A percentile compares a stretch with the other conserved stretches of the same genome.
phyloP scores from a whole-genome alignment of 1,284 basidiomycete species.

The Pyrrhoderma lamaoense region DNA sequence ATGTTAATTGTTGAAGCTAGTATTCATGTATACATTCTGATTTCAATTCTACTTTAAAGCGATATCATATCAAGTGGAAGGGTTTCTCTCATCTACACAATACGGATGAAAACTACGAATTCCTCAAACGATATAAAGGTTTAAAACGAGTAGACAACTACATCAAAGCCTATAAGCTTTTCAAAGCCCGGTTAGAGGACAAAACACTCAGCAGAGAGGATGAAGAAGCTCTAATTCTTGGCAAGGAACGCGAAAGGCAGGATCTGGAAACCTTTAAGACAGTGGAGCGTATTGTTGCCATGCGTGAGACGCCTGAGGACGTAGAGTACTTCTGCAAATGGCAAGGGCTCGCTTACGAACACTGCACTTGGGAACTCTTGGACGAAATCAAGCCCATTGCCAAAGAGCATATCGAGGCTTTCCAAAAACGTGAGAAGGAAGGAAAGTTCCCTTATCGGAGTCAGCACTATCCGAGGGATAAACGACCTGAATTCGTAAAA shows the following conservation, averaged over 20 bases:
- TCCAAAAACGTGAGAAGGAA: constrained; percentile 71
- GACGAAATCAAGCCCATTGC: constrained; percentile 75
- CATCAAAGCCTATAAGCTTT: constrained; percentile 79
- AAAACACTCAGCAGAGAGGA: constrained; percentile 82
- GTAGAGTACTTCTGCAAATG: constrained; percentile 98
- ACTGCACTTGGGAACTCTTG: constrained; percentile 93
- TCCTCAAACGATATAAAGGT: constrained; percentile 87
- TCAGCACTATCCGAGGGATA: constrained; percentile 55
- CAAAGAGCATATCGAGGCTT: constrained; percentile 74
- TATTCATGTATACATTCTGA: constrained; percentile 13
- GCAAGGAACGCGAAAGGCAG: constrained; percentile 86
- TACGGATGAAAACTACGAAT: constrained; percentile 95
- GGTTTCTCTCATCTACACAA: constrained; percentile 92
- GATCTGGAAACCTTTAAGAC: constrained; percentile 87
- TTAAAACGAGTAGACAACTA: constrained; percentile 99
- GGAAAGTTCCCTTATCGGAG: constrained; percentile 87
- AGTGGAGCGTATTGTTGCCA: constrained; percentile 87
- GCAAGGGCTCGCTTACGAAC: constrained; percentile 89
- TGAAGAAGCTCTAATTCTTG: constrained; percentile 80
- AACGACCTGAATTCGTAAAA: constrained; percentile 79
- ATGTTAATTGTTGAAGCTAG: constrained; percentile 28
- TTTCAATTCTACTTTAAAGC: constrained; percentile 38
- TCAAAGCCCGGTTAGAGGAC: constrained; percentile 63
- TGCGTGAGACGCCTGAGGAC: constrained; percentile 64
- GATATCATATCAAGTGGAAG: constrained; percentile 96